These are phyloP conservation scores for Diaporthe aspalathi DNA, from an alignment of 2,329 filamentous ascomycete species.

Conservation along the genomic window DNA sequence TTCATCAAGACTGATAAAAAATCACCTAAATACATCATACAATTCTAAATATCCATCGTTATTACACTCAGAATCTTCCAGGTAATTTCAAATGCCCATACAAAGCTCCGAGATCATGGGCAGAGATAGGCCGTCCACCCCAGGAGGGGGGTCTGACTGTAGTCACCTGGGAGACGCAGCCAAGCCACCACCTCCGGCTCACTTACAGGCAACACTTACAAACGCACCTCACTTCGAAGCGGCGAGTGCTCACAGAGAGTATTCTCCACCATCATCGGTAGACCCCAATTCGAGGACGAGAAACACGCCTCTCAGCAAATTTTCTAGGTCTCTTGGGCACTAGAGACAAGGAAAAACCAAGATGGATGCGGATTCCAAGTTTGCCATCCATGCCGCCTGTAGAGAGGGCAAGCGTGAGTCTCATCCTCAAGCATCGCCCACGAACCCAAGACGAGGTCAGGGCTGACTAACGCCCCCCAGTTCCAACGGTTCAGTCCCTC, in stretches of 20 bases:
- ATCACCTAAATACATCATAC: too few species aligned
- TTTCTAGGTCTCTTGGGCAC: neutral
- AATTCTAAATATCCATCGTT: too few species aligned
- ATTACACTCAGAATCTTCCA: neutral
- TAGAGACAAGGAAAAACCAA: neutral
- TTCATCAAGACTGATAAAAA: too few species aligned
- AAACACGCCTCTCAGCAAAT: neutral
- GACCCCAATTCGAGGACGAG: neutral
- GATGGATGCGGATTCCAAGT: slow-evolving; percentile 67
- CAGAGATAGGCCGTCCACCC: too few species aligned
- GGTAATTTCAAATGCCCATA: too few species aligned
- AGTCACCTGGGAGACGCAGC: neutral
- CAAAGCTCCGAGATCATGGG: neutral
- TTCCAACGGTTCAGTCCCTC: slow-evolving; percentile 77
- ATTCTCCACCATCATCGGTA: neutral
- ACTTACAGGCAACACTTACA: slow-evolving; percentile 47
- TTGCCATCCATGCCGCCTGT: slow-evolving; percentile 87
- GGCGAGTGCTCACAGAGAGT: neutral
- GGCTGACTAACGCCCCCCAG: slow-evolving; percentile 57
- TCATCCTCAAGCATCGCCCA: neutral
- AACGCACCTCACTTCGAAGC: slow-evolving; percentile 19
- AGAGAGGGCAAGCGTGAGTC: slow-evolving; percentile 83
- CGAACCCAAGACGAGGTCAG: slow-evolving; percentile 1
- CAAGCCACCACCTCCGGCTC: neutral
- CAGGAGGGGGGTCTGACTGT: neutral